Evolutionary conservation across 163 green algal genomes (phyloP), one percentile per base, ranked within the genome.

Genomic region (Chlamydomonas reinhardtii): DNA sequence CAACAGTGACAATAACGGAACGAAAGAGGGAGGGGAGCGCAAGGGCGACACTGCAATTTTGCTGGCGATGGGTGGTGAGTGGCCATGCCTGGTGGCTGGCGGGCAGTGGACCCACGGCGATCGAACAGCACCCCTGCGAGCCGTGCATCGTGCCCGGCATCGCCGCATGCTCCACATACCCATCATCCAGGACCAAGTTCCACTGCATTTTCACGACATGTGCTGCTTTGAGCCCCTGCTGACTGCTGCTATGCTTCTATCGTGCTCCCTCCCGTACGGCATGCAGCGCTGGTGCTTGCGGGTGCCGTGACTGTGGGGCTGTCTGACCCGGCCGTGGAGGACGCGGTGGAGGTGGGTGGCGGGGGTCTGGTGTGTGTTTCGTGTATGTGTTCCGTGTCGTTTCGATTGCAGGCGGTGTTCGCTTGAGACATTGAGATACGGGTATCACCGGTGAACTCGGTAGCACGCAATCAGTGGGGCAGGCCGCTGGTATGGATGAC

Each of bases 31-130:
- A 70, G 9, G 22, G 43, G 24, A 24, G 64, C 2, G 14, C 22
- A 25, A 34, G 32, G 78, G 52, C 31, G 48, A 76, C 48, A 59
- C 48, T 6, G 56, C 66, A 12, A 77, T 77, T 24, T 68, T 85
- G 20, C 66, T 85, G 31, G 78, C 78, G 17, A 76, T 85, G 78
- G 78, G 78, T 39, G 78, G 78, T 85, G 52, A 62, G 74, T 48
- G 52, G 43, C 37, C 6, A 43, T 19, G 22, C 31, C 6, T 74
- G 11, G 32, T 29, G 68, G 17, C 16, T 52, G 24, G 68, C 31
- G 2, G 39, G 32, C 4, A 4, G 32, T 48, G n/a, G 3, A 11
- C 31, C 31, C 31, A 24, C 32, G 31, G 4, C 64, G 35, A 25
- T 2, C 66, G 66, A 11, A 2, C 14, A 8, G 66, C 32, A 73